These are phyloP conservation scores for Mycena albidolilacea DNA, from an alignment of 768 basidiomycete species.

Conservation along the genomic window DNA sequence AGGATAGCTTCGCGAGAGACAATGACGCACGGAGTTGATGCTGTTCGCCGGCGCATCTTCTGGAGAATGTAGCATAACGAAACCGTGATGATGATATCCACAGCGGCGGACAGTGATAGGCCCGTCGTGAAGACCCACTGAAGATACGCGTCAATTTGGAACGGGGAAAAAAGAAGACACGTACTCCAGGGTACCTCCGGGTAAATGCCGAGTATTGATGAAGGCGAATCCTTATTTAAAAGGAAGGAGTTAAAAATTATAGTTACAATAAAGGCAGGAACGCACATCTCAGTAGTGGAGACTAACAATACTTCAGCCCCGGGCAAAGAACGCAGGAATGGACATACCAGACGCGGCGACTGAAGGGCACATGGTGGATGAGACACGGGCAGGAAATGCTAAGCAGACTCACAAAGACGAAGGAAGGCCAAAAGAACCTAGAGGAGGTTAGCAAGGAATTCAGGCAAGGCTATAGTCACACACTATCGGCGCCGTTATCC, in stretches of 20 bases:
- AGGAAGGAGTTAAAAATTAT: neutral
- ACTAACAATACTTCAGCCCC: neutral
- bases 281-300: conserved; percentile 31
- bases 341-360: conserved; percentile 32
- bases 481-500: conserved; percentile 37
- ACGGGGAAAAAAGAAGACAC: neutral
- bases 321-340: neutral
- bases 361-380: neutral
- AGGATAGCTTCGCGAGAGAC: neutral
- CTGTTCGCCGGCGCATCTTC: conserved; percentile 38
- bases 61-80: conserved; percentile 51
- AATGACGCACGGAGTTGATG: conserved; percentile 28
- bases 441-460: neutral
- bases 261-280: neutral
- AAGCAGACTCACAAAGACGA: conserved; percentile 16
- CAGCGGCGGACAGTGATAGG: conserved; percentile 53
- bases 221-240: conserved; percentile 13
- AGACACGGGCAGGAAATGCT: neutral
- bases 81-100: conserved; percentile 52
- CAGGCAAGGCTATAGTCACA: neutral
- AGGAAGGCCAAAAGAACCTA: conserved; percentile 33
- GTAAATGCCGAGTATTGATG: conserved; percentile 17
- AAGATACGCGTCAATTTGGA: neutral
- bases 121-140: conserved; percentile 59
- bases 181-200: conserved; percentile 26